Evolutionary conservation across 495 filamentous ascomycete genomes (phyloP).

Genomic region (Aspergillus ellipticus): DNA sequence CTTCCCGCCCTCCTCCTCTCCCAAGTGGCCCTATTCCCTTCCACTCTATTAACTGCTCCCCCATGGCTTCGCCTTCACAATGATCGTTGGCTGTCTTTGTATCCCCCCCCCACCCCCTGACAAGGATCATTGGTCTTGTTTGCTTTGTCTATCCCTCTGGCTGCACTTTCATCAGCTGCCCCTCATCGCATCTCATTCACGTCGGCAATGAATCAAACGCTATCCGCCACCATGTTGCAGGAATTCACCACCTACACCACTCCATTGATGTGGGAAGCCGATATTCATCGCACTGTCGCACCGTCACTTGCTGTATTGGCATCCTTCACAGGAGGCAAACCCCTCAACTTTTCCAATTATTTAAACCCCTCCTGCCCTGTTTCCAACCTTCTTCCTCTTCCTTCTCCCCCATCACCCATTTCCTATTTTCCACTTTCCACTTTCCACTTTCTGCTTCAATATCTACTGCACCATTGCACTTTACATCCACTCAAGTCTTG

Average conservation of each 20-base stretch:
- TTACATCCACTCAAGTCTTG: too few relatives aligned
- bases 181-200: slow-evolving; percentile 8
- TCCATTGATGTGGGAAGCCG: slow-evolving; percentile 18
- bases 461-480: too few relatives aligned
- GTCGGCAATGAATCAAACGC: slow-evolving; percentile 9
- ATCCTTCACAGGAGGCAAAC: slow-evolving; percentile 16
- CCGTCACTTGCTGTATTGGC: slow-evolving; percentile 4
- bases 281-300: slow-evolving; percentile 16
- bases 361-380: slow-evolving; percentile 5
- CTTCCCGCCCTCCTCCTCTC: background rate
- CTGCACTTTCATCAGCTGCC: background rate
- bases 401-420: background rate
- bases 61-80: background rate
- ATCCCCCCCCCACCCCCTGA: too few relatives aligned
- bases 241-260: slow-evolving; percentile 13
- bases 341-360: background rate
- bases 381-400: slow-evolving; percentile 8
- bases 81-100: too few relatives aligned
- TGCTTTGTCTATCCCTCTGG: background rate
- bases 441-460: background rate
- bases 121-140: too few relatives aligned
- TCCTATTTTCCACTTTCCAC: slow-evolving; percentile 3
- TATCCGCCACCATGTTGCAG: slow-evolving; percentile 5
- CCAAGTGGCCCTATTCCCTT: background rate
- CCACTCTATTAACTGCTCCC: background rate